Base-by-base conservation (phyloP, 805 yeast species). In the Ogataea trehaloabstinens region DNA sequence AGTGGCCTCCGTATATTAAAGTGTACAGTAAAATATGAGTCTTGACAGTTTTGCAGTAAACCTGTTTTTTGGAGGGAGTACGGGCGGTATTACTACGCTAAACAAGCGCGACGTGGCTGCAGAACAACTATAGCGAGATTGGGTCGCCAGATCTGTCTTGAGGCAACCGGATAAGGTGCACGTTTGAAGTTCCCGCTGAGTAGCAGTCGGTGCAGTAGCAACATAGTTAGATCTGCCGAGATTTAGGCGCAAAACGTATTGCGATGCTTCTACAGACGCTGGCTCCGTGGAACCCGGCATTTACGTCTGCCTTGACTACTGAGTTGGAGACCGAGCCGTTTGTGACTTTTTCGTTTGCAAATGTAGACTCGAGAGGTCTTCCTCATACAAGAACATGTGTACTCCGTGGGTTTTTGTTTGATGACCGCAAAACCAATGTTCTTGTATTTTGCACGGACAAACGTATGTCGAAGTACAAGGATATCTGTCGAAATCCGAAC, bases 211-310 rank as follows among this genome's bases (percentile, higher is more conserved):
- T n/a, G n/a, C n/a, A n/a, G n/a, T n/a, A n/a, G n/a, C n/a, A n/a
- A n/a, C n/a, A n/a, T n/a, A n/a, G n/a, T n/a, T n/a, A n/a, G n/a
- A n/a, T n/a, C n/a, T n/a, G n/a, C n/a, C n/a, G n/a, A n/a, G n/a
- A n/a, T n/a, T n/a, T n/a, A n/a, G 30, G 15, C 30, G 15, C 13
- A 15, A 27, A 27, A 7, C 30, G 15, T 11, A 11, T 7, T 15
- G 13, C 15, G 21, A 42, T 34, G 42, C 42, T 52, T 52, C 19
- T 56, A 13, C 54, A 49, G 30, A 45, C 57, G 13, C 45, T 78
- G 73, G 90, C 87, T 20, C 85, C 89, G 3, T 85, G 95, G 95
- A 81, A 79, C 51, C 86, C 91, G 7, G 55, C 74, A 8, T 80
- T 85, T 49, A 65, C 67, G 21, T 70, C 71, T 41, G 76, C 85